A percentile compares a stretch with the other conserved stretches of the same genome.
Conservation (phyloP, 805 yeast genomes). For the Candida nanaspora region DNA sequence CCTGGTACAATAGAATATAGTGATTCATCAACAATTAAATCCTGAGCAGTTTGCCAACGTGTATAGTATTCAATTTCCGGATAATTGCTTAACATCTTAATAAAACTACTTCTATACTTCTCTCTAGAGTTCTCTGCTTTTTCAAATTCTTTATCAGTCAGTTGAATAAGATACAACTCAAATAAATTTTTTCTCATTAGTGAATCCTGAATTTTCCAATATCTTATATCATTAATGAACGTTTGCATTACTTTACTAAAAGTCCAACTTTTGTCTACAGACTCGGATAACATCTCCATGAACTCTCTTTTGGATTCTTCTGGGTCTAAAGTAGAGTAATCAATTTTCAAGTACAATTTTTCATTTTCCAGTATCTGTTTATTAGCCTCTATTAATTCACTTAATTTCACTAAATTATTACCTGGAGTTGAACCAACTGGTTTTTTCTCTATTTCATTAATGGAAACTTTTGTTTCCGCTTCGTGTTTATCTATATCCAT, state of each 20-base stretch:
- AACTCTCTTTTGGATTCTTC: slow-evolving; percentile 33
- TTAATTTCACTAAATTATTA: slow-evolving; percentile 6
- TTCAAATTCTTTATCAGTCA: slow-evolving; percentile 41
- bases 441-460: too few relatives aligned
- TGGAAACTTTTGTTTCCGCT: not conserved
- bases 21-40: slow-evolving; percentile 55
- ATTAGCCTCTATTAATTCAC: not conserved
- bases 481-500: not conserved
- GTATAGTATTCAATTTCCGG: slow-evolving; percentile 45
- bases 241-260: slow-evolving; percentile 57
- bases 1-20: slow-evolving; percentile 57
- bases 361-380: not conserved
- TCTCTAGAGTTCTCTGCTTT: slow-evolving; percentile 47
- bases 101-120: slow-evolving; percentile 49
- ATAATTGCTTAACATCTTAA: slow-evolving; percentile 34
- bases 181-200: slow-evolving; percentile 50
- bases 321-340: not conserved
- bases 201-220: slow-evolving; percentile 63
- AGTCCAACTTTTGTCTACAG: slow-evolving; percentile 71
- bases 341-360: not conserved
- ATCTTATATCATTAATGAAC: slow-evolving; percentile 46
- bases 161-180: slow-evolving; percentile 54
- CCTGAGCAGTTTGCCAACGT: slow-evolving; percentile 55
- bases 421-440: slow-evolving; percentile 2
- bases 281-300: slow-evolving; percentile 43